phyloP scores from a whole-genome alignment of 208 protist species.

The Leishmania guyanensis region DNA sequence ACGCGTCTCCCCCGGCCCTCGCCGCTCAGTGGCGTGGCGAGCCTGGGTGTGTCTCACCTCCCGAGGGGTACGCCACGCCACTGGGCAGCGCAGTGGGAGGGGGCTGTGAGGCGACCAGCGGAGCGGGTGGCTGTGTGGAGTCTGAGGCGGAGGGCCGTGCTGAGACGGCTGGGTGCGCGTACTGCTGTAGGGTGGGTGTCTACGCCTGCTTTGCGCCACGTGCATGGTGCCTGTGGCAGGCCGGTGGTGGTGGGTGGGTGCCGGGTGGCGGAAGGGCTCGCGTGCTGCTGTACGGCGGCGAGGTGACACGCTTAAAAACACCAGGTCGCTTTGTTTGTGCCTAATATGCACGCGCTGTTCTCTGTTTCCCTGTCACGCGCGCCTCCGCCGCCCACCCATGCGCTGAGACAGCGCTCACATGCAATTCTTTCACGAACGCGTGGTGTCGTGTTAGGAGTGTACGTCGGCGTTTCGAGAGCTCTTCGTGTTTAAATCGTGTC shows the following conservation, averaged over 20 bases:
- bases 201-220: no score
- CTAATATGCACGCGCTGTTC: background rate
- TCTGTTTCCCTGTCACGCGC: background rate
- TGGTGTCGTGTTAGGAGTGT: background rate
- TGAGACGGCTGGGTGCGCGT: background rate
- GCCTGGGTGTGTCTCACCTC: no score
- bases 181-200: background rate
- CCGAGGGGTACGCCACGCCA: no score
- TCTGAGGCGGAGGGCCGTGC: background rate
- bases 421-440: background rate
- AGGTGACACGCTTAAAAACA: background rate
- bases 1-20: background rate
- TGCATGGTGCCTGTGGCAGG: no score
- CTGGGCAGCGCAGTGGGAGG: no score
- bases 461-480: background rate
- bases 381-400: background rate
- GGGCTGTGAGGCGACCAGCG: no score
- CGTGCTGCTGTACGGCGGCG: background rate
- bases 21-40: no score
- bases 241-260: no score
- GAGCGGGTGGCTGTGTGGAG: background rate
- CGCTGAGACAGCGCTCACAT: background rate
- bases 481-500: background rate
- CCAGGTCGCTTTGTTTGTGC: background rate
- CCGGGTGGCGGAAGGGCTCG: no score